Base-by-base conservation (phyloP, 192 early-diverging fungal species). In the Linnemannia elongata region DNA sequence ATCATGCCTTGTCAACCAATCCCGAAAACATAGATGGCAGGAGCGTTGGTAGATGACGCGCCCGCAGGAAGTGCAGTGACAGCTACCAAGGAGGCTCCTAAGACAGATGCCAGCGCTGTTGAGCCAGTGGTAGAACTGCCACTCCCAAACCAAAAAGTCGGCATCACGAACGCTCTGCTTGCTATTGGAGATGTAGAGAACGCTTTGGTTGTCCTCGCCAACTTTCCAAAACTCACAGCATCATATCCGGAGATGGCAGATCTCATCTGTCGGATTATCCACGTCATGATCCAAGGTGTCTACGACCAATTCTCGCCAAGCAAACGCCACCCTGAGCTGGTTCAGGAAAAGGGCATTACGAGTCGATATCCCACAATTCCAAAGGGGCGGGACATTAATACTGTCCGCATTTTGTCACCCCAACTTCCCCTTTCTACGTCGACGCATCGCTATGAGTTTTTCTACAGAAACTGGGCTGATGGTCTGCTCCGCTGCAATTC, bases 81-180 rank as follows among this genome's bases (percentile, higher is more conserved):
- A 24, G 47, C 71, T 0, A 30, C 75, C 4, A 77, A 80, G 15
- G 77, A 79, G 47, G 57, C 39, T 9, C 30, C 68, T 5, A 76
- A 78, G 60, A 9, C 72, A 45, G 70, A 78, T 20, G n/a, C 27
- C 17, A 24, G 39, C 9, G 44, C 70, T 6, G 13, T 68, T 7
- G 57, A 74, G 20, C 30, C 41, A 13, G 44, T 57, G 52, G n/a
- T 47, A 9, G 82, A 85, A 1, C n/a, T 79, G 33, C 82, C 82
- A 22, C 36, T 81, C 49, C 79, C 88, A 1, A 93, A 96, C 44
- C 95, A 96, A 76, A 95, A 96, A 66, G 89, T 93, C 44, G 91
- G 91, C 22, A 72, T 97, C 15, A 75, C 90, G 20, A 88, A 89
- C 17, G 93, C 95, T 24, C 87, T 96, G 5, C 39, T 96, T 0